Percentiles rank a stretch among this genome's conserved stretches.
Evolutionary conservation across 768 basidiomycete species (phyloP).

Genomic region (Boletus fagicola): DNA sequence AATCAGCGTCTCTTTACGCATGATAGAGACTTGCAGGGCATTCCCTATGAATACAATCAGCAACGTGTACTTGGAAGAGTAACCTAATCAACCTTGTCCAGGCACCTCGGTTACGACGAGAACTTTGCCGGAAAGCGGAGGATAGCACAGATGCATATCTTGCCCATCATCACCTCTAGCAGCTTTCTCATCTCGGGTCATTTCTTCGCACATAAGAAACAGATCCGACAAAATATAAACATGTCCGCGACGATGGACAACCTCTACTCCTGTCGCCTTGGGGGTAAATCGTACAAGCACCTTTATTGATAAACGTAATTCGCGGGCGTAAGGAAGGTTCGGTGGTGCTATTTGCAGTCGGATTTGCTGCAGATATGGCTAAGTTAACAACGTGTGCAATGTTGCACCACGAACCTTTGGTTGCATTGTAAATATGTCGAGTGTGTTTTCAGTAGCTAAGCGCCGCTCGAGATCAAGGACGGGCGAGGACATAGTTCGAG

Average conservation of each 20-base stretch:
- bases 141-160: conserved; percentile 93
- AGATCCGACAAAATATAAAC: conserved; percentile 91
- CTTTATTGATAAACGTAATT: conserved; percentile 69
- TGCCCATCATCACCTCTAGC: conserved; percentile 52
- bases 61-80: not conserved
- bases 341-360: conserved; percentile 88
- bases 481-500: conserved; percentile 52
- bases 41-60: conserved; percentile 50
- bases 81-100: conserved; percentile 51
- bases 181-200: conserved; percentile 62
- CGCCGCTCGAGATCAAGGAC: conserved; percentile 79
- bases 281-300: conserved; percentile 78
- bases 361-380: conserved; percentile 58
- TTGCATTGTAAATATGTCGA: conserved; percentile 96
- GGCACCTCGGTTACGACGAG: conserved; percentile 64
- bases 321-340: conserved; percentile 70
- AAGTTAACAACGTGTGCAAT: conserved; percentile 1
- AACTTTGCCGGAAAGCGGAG: conserved; percentile 93
- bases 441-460: conserved; percentile 69
- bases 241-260: conserved; percentile 75
- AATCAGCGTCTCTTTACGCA: conserved; percentile 82
- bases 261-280: conserved; percentile 66
- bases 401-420: conserved; percentile 60
- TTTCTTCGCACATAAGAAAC: conserved; percentile 86
- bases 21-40: conserved; percentile 71